Evolutionary conservation across 768 basidiomycete genomes (phyloP), one percentile per base, ranked within the genome.

Genomic region (Psilocybe cyanescens): DNA sequence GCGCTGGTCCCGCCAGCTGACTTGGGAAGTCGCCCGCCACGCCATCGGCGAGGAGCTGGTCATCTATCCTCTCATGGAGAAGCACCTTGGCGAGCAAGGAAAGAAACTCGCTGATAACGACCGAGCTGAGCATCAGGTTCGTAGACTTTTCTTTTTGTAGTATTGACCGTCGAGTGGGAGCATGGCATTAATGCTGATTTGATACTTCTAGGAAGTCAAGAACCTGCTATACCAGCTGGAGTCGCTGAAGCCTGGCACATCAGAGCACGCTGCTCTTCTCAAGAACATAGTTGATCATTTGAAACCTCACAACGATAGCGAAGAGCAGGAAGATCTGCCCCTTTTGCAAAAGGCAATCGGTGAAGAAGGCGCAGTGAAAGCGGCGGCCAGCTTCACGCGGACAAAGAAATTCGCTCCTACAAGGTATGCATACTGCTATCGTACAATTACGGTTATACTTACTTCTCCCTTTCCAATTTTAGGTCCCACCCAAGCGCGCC

Each of bases 341-440:
- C 65, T 77, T 16, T 77, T 88, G 17, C 83, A 86, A 68, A 73
- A 79, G 8, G 72, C 75, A 14, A 74, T 88, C 28, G 81, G 83
- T 11, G 63, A 70, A 4, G 77, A 82, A 1, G 78, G 72, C 2
- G 82, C 83, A 62, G 65, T 73, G 29, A 53, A 72, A n/a, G 83
- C 84, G 0, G 84, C 86, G 1, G 59, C 63, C 19, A 73, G 67
- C 35, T 89, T 88, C 73, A 77, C 71, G 63, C 71, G 77, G 55
- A 88, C 86, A 1, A 89, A 89, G 76, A 81, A 83, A 63, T 85
- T 88, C 61, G 86, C 78, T 4, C 87, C 87, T 0, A 88, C 87
- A 8, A 76, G 83, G 86, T 84, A 19, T 11, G 81, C 71, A 6
- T 16, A 29, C 17, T 48, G 28, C 5, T 19, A 19, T 48, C 17